phyloP scores from a whole-genome alignment of 768 basidiomycete species.

The Phylloporus sp. region DNA sequence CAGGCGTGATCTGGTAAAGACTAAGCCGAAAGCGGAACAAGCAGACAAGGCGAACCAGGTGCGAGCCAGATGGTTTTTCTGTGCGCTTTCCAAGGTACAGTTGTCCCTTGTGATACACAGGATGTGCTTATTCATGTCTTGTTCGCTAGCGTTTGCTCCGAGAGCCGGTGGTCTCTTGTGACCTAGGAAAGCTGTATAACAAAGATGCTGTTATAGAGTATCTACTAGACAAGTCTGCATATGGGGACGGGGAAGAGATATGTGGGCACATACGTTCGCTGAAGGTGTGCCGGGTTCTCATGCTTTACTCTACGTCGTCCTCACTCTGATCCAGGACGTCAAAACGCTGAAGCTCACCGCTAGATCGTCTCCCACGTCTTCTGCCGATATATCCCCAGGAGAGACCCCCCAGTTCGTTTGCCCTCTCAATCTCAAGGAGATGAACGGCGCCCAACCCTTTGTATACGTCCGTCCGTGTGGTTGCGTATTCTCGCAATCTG shows the following conservation, averaged over 20 bases:
- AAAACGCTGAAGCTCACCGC: conserved; percentile 77
- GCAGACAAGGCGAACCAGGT: conserved; percentile 90
- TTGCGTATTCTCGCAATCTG: conserved; percentile 86
- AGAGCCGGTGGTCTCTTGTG: conserved; percentile 88
- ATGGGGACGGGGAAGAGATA: conserved; percentile 89
- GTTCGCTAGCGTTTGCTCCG: conserved; percentile 66
- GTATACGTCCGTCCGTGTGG: conserved; percentile 84
- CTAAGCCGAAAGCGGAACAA: conserved; percentile 76
- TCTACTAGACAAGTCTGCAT: conserved; percentile 74
- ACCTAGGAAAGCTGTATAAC: conserved; percentile 92
- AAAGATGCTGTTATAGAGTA: conserved; percentile 93
- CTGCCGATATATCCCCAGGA: conserved; percentile 33
- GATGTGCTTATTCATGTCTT: not conserved
- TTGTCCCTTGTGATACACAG: not conserved
- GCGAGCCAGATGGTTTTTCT: conserved; percentile 86
- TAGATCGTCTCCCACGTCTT: conserved; percentile 50
- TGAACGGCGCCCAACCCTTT: conserved; percentile 89
- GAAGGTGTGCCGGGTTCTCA: conserved; percentile 55
- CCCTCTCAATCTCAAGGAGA: conserved; percentile 88
- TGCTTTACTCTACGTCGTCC: not conserved
- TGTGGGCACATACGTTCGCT: conserved; percentile 89
- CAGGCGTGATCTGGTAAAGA: conserved; percentile 72
- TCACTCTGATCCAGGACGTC: conserved; percentile 59
- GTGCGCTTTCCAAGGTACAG: conserved; percentile 87
- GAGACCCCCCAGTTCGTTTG: conserved; percentile 77